Base-by-base conservation (phyloP, 768 basidiomycete species). In the Suillus subalutaceus region DNA sequence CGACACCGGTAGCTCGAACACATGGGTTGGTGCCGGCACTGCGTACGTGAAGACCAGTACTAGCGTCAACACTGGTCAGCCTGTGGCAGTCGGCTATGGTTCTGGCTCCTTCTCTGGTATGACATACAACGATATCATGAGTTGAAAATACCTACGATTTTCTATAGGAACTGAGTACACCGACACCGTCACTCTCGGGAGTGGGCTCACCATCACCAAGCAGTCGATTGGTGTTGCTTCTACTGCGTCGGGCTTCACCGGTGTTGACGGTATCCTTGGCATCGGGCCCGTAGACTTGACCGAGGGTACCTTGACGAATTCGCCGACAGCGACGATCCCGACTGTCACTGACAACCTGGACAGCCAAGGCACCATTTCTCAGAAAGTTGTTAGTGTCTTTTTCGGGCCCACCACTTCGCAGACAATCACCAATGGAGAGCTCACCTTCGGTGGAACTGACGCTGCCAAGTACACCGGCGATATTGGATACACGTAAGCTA, bases 191-290 rank as follows among this genome's bases (percentile, higher is more conserved):
- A 81, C 83, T 1, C 76, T 92, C 62, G 80, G 82, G 18, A 62
- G 73, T 30, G 82, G 81, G 32, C 81, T 90, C 37, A 79, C 80
- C 57, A 84, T 91, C 62, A 63, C 76, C 16, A 63, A 73, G 6
- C 90, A 91, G 70, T 89, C 88, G 15, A 89, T 91, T 60, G 90
- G 90, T 69, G 88, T 86, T 58, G 88, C 90, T n/a, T 74, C 78
- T 4, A 70, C n/a, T 0, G 79, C 84, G 16, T 10, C 46, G 2
- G 89, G 78, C 37, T 84, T 86, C 70, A 26, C 65, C 0, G 84
- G 81, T 48, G 79, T 85, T 32, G 90, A 90, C 70, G 90, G 89
- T 7, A 90, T 91, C 67, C 70, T 90, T 26, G 89, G 89, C 18
- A 83, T 91, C 65, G 90, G 90, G 32, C 90, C 90, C 26, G 75